Evolutionary conservation across 345 rosid species (phyloP), one percentile per base, ranked within the genome.

Genomic region (Ricinus communis): DNA sequence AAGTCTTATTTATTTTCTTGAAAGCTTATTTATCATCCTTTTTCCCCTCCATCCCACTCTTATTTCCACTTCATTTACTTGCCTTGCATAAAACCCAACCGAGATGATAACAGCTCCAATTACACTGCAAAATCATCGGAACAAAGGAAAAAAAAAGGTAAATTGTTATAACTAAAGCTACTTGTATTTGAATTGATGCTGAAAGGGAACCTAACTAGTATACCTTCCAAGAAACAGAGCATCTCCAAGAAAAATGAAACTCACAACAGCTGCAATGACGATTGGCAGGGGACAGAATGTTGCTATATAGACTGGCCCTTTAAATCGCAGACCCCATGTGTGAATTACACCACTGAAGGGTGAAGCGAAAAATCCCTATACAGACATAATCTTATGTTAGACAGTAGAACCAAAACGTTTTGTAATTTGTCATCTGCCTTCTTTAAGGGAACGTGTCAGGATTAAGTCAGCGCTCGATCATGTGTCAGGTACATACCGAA

Each of bases 11-110:
- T n/a, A n/a, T n/a, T n/a, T n/a, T n/a, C n/a, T n/a, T n/a, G n/a
- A n/a, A n/a, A n/a, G n/a, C n/a, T n/a, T n/a, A n/a, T n/a, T n/a
- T 9, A 38, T 38, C 43, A 38, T 80, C 89, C 71, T 93, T 93
- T 78, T 93, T 90, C 11, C 98, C 96, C 98, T 96, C 90, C 83
- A 93, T 86, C 22, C 88, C 91, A 0, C 85, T n/a, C n/a, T n/a
- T n/a, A n/a, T n/a, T n/a, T n/a, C n/a, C n/a, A n/a, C n/a, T n/a
- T n/a, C n/a, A n/a, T n/a, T n/a, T n/a, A n/a, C n/a, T n/a, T n/a
- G n/a, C n/a, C n/a, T n/a, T n/a, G n/a, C 85, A 64, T 90, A 90
- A 73, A 93, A 93, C 43, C 98, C 96, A 0, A 86, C 33, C 3
- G 96, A 82, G 72, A 93, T 88, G 19, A 86, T 76, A 1, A 82